Evolutionary conservation across 1,139 yeast genomes (phyloP).

Genomic region (Meyerozyma guilliermondii): DNA sequence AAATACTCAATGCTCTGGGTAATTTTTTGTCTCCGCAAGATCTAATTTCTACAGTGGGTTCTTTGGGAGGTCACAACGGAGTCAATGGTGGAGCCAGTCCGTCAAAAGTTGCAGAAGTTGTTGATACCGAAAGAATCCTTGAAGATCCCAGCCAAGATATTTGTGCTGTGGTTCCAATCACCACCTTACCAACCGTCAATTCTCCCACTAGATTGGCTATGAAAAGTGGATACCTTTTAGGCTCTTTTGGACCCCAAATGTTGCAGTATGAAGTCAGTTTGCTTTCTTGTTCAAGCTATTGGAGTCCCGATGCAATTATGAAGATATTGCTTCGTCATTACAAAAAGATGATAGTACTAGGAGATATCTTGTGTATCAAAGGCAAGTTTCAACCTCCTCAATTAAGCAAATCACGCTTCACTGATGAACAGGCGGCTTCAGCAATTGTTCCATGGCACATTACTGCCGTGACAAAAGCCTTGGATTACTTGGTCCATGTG

Average conservation of each 20-base stretch:
- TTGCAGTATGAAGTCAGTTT: constrained; percentile 54
- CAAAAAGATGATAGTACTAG: constrained; percentile 56
- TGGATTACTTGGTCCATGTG: constrained; percentile 43
- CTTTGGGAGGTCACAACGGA: constrained; percentile 4
- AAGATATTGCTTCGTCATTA: constrained; percentile 61
- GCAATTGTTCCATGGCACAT: constrained; percentile 77
- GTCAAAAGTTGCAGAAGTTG: constrained; percentile 3
- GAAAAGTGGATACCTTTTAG: constrained; percentile 66
- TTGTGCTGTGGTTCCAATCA: constrained; percentile 57
- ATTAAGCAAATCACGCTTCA: constrained; percentile 5
- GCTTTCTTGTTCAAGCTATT: constrained; percentile 63
- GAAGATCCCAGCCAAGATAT: constrained; percentile 52
- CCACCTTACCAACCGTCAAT: constrained; percentile 60
- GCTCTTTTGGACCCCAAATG: constrained; percentile 22
- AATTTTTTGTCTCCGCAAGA: constrained; percentile 35
- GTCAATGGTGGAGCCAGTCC: constrained; percentile 3
- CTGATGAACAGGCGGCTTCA: constrained; percentile 6
- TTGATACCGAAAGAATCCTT: constrained; percentile 32
- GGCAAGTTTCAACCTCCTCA: constrained; percentile 15
- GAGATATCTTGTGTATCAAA: constrained; percentile 33
- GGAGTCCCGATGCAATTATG: constrained; percentile 54
- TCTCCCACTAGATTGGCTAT: constrained; percentile 70
- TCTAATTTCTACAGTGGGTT: constrained; percentile 3
- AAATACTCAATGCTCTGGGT: constrained; percentile 30
- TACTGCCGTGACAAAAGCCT: constrained; percentile 64